These are phyloP conservation scores for Exophiala spinifera DNA, from an alignment of 2,329 filamentous ascomycete species.

Conservation along the genomic window DNA sequence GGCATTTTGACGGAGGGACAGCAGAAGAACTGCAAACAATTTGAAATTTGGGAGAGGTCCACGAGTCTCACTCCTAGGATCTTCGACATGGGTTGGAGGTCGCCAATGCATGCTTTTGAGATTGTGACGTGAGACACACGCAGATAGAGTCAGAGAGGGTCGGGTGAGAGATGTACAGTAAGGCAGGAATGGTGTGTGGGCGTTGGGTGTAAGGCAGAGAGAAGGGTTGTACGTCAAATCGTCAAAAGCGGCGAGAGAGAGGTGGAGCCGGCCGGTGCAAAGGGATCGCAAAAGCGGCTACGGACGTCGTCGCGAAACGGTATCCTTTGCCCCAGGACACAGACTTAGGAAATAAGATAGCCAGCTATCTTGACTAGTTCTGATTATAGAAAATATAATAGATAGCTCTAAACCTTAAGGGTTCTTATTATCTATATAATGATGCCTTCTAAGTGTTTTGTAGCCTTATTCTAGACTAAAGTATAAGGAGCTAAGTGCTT, in stretches of 20 bases:
- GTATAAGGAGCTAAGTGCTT: no score
- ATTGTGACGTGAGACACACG: not conserved
- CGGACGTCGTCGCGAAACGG: constrained; percentile 2
- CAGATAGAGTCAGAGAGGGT: not conserved
- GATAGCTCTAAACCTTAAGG: no score
- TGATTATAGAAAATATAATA: no score
- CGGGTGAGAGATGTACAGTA: no score
- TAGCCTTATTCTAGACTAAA: no score
- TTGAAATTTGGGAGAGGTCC: not conserved
- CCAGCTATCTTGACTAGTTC: no score
- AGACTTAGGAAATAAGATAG: constrained; percentile 3
- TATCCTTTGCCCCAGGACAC: constrained; percentile 1
- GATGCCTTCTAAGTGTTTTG: no score
- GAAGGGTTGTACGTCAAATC: no score
- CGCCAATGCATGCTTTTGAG: not conserved
- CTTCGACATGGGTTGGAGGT: not conserved
- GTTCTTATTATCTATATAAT: no score
- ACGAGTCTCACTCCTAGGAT: not conserved
- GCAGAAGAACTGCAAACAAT: not conserved
- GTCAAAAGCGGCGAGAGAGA: no score
- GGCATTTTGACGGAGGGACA: not conserved
- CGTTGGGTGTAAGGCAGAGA: no score
- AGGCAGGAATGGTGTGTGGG: no score
- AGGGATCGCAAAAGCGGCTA: constrained; percentile 5
- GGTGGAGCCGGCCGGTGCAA: constrained; percentile 1